These are phyloP conservation scores for Vigna radiata DNA, from an alignment of 306 rosid species.

Conservation along the genomic window DNA sequence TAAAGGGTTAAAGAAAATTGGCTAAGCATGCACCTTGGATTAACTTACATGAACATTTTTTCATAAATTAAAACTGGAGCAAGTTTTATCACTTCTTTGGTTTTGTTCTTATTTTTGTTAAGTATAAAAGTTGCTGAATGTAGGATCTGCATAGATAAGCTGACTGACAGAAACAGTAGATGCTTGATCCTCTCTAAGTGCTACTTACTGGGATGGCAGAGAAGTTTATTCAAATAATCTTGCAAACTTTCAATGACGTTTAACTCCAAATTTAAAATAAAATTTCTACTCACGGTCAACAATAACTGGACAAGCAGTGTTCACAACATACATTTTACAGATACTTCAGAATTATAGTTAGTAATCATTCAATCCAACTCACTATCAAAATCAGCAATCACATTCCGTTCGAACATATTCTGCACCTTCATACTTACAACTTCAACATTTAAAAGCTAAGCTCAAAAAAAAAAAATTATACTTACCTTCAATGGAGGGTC, in stretches of 20 bases:
- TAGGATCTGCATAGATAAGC: no score
- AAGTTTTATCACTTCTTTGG: neutral
- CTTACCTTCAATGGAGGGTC: slow-evolving; percentile 63
- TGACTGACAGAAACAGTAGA: no score
- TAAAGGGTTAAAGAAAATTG: neutral
- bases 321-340: no score
- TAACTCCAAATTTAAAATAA: slow-evolving; percentile 34
- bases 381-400: no score
- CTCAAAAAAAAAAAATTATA: neutral
- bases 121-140: no score
- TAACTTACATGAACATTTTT: neutral
- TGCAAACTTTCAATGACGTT: slow-evolving; percentile 35
- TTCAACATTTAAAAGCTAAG: neutral
- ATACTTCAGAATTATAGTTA: no score
- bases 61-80: neutral
- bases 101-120: no score
- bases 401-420: no score
- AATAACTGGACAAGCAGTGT: no score
- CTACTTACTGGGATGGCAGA: slow-evolving; percentile 21
- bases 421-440: no score
- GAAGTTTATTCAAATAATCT: slow-evolving; percentile 45
- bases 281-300: neutral
- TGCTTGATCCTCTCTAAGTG: slow-evolving; percentile 44
- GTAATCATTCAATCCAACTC: no score
- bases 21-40: neutral